phyloP scores from a whole-genome alignment of 2,329 filamentous ascomycete genomes.

The Metarhizium anisopliae region DNA sequence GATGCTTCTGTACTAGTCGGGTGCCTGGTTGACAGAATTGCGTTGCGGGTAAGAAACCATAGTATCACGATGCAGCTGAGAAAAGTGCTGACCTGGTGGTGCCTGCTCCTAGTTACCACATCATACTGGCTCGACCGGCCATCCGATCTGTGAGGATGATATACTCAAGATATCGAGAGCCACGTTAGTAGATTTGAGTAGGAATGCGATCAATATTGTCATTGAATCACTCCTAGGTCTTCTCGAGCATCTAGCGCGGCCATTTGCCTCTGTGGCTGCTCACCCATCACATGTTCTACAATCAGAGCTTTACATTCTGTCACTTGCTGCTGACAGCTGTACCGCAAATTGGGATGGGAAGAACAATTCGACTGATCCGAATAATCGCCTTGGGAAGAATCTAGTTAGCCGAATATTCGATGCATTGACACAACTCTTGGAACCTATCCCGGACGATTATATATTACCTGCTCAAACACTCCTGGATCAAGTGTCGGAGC shows the following conservation, averaged over 20 bases:
- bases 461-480: conserved; percentile 47
- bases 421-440: conserved; percentile 45
- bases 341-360: conserved; percentile 44
- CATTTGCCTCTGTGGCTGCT: conserved; percentile 39
- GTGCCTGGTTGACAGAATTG: conserved; percentile 54
- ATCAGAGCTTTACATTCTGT: conserved; percentile 56
- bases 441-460: conserved; percentile 49
- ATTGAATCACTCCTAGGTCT: conserved; percentile 48
- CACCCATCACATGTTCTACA: conserved; percentile 53
- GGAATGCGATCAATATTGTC: conserved; percentile 41
- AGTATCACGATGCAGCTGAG: too few relatives aligned
- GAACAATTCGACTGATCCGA: conserved; percentile 9
- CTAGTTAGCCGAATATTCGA: conserved; percentile 49
- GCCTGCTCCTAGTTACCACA: conserved; percentile 7
- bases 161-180: conserved; percentile 51
- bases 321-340: conserved; percentile 57
- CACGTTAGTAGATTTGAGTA: conserved; percentile 52
- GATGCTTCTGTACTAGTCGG: conserved; percentile 47
- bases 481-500: conserved; percentile 40
- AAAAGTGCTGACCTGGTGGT: not conserved
- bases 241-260: conserved; percentile 48
- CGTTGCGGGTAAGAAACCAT: conserved; percentile 42
- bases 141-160: conserved; percentile 40
- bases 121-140: conserved; percentile 7
- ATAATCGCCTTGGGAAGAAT: conserved; percentile 34